Evolutionary conservation across 2,329 filamentous ascomycete genomes (phyloP), one percentile per base, ranked within the genome.

Genomic region (Sphaceloma murrayae): DNA sequence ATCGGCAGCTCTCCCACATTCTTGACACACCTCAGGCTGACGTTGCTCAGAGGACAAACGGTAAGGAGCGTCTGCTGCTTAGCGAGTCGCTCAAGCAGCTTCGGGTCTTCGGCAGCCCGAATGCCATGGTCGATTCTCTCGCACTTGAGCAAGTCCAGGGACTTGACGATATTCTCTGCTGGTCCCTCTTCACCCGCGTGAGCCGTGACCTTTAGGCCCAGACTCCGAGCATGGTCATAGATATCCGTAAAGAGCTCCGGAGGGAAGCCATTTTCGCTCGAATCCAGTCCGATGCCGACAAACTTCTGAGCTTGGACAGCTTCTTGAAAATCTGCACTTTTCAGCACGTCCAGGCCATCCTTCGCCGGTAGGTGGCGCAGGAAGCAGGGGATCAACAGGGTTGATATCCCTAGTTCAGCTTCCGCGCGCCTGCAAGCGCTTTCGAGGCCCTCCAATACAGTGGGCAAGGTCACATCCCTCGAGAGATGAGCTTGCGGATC

Each of bases 181-280:
- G 81, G 79, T 0, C 80, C 82, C 57, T 88, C 83, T 59, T 88
- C 83, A 43, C 83, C 82, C 2, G 79, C 82, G 58, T 88, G 83
- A 2, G 82, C 77, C 0, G 83, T 88, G n/a, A 77, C 67, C 19
- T 68, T 64, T 40, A 82, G 68, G 0, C 75, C 74, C 19, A 65
- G 65, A 18, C 60, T 59, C 43, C 63, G 60, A 0, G 75, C 79
- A 14, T 69, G 66, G 1, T 58, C 62, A 55, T 80, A 89, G 27
- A 83, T 64, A 27, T 75, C 69, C 40, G 67, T 64, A 63, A 83
- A 88, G 52, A 72, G 60, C 39, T 69, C 62, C 18, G 67, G 67
- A 5, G 64, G 65, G 47, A 66, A 68, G 4, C 52, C 55, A 2
- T 57, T 54, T 48, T 71, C 68, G 26, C 74, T 78, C n/a, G 74